Conservation (phyloP, 1,284 basidiomycete genomes). For the Sanghuangporus sanghuang region DNA sequence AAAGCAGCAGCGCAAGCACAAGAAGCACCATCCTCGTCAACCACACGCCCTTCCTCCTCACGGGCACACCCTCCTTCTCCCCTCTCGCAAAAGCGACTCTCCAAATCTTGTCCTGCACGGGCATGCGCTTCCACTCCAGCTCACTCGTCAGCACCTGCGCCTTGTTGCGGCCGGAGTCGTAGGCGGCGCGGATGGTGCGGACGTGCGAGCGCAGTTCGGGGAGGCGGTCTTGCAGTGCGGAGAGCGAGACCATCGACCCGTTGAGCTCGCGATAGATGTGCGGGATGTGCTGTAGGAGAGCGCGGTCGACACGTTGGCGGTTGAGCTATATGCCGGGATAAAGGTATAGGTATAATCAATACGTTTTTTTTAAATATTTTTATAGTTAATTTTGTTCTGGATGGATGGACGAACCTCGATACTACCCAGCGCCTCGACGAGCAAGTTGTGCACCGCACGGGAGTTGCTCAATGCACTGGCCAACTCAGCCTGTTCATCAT, state of each 20-base stretch:
- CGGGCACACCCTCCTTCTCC: constrained; percentile 33
- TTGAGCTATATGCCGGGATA: constrained; percentile 41
- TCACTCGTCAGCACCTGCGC: constrained; percentile 55
- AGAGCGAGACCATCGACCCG: constrained; percentile 47
- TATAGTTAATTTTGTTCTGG: neutral
- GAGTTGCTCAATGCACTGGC: constrained; percentile 67
- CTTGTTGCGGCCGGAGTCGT: constrained; percentile 67
- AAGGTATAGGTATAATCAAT: neutral
- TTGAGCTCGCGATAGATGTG: constrained; percentile 53
- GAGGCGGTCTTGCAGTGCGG: constrained; percentile 46
- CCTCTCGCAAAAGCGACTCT: constrained; percentile 56
- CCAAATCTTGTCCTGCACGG: constrained; percentile 66
- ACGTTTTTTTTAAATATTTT: neutral
- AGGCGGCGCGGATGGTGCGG: constrained; percentile 50
- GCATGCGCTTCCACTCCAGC: constrained; percentile 67
- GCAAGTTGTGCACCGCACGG: constrained; percentile 58
- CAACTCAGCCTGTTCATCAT: constrained; percentile 44
- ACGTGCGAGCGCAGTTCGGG: constrained; percentile 58
- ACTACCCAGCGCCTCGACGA: constrained; percentile 53
- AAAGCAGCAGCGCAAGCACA: constrained; percentile 36
- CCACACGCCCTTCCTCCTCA: constrained; percentile 59
- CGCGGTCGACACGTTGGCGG: constrained; percentile 48
- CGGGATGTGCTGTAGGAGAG: constrained; percentile 52
- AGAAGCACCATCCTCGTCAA: constrained; percentile 56
- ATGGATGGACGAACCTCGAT: constrained; percentile 43